These are phyloP conservation scores for Pleurotus eryngii DNA, from an alignment of 768 basidiomycete species.

Conservation along the genomic window DNA sequence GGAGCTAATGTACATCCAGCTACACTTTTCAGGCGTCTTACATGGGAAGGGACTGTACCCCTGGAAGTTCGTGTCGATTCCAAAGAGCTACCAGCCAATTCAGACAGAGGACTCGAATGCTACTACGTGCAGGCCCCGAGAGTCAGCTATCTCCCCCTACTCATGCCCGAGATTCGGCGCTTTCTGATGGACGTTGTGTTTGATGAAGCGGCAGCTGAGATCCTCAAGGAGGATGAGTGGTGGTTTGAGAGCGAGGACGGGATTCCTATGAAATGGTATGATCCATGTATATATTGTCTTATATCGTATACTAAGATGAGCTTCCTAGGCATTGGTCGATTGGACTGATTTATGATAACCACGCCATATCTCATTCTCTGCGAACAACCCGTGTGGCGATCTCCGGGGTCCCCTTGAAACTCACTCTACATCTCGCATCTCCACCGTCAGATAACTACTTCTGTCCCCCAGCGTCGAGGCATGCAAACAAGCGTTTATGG, in stretches of 20 bases:
- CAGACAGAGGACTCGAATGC: slow-evolving; percentile 84
- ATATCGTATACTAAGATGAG: slow-evolving; percentile 1
- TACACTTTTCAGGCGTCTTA: slow-evolving; percentile 80
- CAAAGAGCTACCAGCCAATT: slow-evolving; percentile 86
- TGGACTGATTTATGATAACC: slow-evolving; percentile 89
- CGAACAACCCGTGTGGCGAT: slow-evolving; percentile 42
- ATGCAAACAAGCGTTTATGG: slow-evolving; percentile 94
- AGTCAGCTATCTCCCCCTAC: slow-evolving; percentile 88
- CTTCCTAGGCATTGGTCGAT: slow-evolving; percentile 94
- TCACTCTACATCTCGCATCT: slow-evolving; percentile 83
- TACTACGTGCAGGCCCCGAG: slow-evolving; percentile 91
- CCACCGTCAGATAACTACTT: slow-evolving; percentile 84
- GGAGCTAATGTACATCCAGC: slow-evolving; percentile 43
- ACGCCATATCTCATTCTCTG: slow-evolving; percentile 60
- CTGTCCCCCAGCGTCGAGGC: slow-evolving; percentile 77
- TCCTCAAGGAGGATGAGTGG: slow-evolving; percentile 87
- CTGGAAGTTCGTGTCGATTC: slow-evolving; percentile 87
- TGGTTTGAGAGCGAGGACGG: slow-evolving; percentile 96
- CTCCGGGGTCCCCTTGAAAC: slow-evolving; percentile 57
- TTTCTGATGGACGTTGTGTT: slow-evolving; percentile 92
- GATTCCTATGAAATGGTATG: slow-evolving; percentile 82
- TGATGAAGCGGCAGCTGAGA: slow-evolving; percentile 75
- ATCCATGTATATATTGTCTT: slow-evolving; percentile 11
- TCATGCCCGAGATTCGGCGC: slow-evolving; percentile 84
- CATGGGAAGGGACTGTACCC: slow-evolving; percentile 90